These are phyloP conservation scores for Candida parachauliodes DNA, from an alignment of 805 yeast genomes.

Conservation along the genomic window DNA sequence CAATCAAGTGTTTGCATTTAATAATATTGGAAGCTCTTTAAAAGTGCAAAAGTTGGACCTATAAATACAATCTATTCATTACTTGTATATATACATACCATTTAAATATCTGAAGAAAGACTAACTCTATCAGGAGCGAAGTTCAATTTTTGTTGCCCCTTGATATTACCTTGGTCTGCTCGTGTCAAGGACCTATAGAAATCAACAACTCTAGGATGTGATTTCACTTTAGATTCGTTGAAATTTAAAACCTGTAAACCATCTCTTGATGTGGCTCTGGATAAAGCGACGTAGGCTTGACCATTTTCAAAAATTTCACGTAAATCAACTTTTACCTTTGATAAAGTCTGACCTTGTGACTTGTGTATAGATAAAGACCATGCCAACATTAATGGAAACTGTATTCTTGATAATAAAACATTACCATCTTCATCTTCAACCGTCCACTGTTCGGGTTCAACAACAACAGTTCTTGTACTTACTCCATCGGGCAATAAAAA, in stretches of 20 bases:
- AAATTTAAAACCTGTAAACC: constrained; percentile 84
- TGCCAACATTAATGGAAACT: constrained; percentile 85
- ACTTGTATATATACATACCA: too few species aligned
- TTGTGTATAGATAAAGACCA: constrained; percentile 97
- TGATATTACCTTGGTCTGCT: background rate
- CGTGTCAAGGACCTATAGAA: constrained; percentile 55
- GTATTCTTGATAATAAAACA: constrained; percentile 68
- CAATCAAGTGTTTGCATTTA: constrained; percentile 5
- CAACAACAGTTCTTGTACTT: constrained; percentile 64
- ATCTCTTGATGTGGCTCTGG: constrained; percentile 80
- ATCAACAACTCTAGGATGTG: constrained; percentile 64
- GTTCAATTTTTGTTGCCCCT: constrained; percentile 6
- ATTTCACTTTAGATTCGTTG: constrained; percentile 55
- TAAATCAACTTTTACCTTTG: constrained; percentile 86
- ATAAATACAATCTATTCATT: too few species aligned
- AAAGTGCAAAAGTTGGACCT: background rate
- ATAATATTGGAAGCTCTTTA: constrained; percentile 4
- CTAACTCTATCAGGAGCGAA: too few species aligned
- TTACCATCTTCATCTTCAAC: constrained; percentile 70
- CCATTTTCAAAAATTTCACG: constrained; percentile 80
- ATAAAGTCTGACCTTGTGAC: constrained; percentile 87
- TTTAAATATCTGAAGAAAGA: too few species aligned
- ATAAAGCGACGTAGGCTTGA: constrained; percentile 93
- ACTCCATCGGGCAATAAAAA: constrained; percentile 70
- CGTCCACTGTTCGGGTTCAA: constrained; percentile 79